Evolutionary conservation across 2,329 filamentous ascomycete species (phyloP).

Genomic region (Neodidymelliopsis sp.): DNA sequence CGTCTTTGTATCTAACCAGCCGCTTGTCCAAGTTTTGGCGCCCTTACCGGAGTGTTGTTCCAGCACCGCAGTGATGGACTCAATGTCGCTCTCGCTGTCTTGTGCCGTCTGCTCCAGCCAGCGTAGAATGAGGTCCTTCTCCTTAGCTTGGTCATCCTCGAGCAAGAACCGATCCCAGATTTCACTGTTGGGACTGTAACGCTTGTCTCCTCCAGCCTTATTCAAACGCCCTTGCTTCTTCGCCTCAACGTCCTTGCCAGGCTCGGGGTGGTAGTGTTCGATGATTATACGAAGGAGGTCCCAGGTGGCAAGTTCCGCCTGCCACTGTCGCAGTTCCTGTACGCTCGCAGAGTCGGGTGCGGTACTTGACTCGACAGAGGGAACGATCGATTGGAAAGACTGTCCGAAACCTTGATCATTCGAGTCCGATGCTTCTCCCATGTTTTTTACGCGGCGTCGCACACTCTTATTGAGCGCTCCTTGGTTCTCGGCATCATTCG

Average conservation of each 20-base stretch:
- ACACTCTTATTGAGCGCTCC: conserved; percentile 41
- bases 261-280: conserved; percentile 66
- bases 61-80: conserved; percentile 74
- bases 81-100: conserved; percentile 71
- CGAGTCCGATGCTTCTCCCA: conserved; percentile 31
- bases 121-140: conserved; percentile 80
- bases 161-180: conserved; percentile 78
- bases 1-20: conserved; percentile 90
- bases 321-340: conserved; percentile 68
- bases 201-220: conserved; percentile 42
- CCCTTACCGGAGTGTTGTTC: conserved; percentile 75
- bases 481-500: conserved; percentile 50
- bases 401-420: conserved; percentile 25
- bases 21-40: conserved; percentile 75
- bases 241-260: conserved; percentile 40
- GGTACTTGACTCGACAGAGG: conserved; percentile 25
- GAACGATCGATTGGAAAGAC: conserved; percentile 25
- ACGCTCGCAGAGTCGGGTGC: conserved; percentile 47
- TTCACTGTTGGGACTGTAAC: conserved; percentile 67
- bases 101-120: conserved; percentile 85
- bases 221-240: conserved; percentile 45
- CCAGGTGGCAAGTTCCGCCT: conserved; percentile 91
- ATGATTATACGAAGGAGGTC: conserved; percentile 80
- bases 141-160: conserved; percentile 74
- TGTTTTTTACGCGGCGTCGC: conserved; percentile 42